Percentiles rank a stretch among this genome's conserved stretches.
These are phyloP conservation scores for Globisporangium lucens DNA, from an alignment of 352 stramenopile species.

Conservation along the genomic window DNA sequence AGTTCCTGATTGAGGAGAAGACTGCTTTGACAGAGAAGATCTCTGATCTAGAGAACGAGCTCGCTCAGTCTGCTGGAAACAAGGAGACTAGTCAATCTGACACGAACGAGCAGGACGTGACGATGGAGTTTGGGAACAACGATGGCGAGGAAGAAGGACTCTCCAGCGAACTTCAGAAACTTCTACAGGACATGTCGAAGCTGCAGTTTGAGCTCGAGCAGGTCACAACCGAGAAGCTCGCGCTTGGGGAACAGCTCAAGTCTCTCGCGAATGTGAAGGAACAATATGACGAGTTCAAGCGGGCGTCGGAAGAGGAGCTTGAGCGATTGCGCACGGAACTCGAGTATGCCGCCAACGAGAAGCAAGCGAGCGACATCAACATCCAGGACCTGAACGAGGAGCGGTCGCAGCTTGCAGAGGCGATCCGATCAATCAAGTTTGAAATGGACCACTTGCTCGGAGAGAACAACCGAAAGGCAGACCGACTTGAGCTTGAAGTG, in stretches of 20 bases:
- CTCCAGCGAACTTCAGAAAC: constrained; percentile 26
- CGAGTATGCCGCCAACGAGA: constrained; percentile 30
- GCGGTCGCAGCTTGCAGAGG: constrained; percentile 18
- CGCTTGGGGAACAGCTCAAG: background rate
- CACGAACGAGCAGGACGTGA: constrained; percentile 1
- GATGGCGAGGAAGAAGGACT: constrained; percentile 10
- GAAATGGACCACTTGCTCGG: constrained; percentile 36
- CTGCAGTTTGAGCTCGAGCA: constrained; percentile 34
- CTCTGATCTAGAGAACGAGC: constrained; percentile 17
- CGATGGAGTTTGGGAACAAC: constrained; percentile 7
- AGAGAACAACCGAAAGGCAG: constrained; percentile 33
- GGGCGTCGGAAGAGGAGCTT: background rate
- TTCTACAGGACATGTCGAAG: constrained; percentile 37
- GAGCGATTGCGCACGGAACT: constrained; percentile 26
- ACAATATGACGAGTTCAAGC: background rate
- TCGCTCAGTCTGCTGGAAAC: constrained; percentile 4
- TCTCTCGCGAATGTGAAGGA: background rate
- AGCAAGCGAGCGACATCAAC: constrained; percentile 31
- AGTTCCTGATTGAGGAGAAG: constrained; percentile 35
- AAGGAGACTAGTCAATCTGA: background rate
- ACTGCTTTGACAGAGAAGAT: constrained; percentile 25
- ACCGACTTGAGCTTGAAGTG: constrained; percentile 36
- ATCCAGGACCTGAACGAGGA: constrained; percentile 34
- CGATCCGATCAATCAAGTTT: constrained; percentile 16
- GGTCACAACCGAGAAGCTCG: constrained; percentile 5